phyloP scores from a whole-genome alignment of 2,329 filamentous ascomycete genomes.

The Trichoderma atroviride region DNA sequence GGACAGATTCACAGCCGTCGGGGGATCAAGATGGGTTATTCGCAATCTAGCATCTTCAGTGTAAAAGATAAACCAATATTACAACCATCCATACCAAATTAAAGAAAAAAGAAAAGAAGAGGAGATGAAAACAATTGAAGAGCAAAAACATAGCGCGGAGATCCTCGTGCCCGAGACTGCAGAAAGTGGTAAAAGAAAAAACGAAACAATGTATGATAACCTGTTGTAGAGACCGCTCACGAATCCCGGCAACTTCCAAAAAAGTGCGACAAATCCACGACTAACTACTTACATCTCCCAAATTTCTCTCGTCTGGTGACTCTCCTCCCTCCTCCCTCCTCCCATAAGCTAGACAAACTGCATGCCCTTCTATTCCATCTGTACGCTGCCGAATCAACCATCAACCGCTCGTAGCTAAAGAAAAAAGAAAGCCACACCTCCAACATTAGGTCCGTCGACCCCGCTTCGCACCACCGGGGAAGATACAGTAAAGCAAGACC shows the following conservation, averaged over 20 bases:
- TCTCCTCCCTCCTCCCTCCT: background rate
- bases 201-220: constrained; percentile 50
- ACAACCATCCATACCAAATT: constrained; percentile 22
- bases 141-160: constrained; percentile 36
- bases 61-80: constrained; percentile 22
- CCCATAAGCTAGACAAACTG: constrained; percentile 28
- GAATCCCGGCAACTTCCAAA: constrained; percentile 37
- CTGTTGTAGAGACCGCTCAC: constrained; percentile 44
- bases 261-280: constrained; percentile 30
- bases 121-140: background rate
- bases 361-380: constrained; percentile 28
- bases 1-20: background rate
- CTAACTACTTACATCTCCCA: constrained; percentile 24
- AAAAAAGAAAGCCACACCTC: constrained; percentile 32
- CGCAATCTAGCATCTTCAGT: constrained; percentile 22
- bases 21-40: background rate
- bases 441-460: constrained; percentile 39
- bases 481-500: constrained; percentile 43
- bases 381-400: constrained; percentile 37
- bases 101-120: background rate
- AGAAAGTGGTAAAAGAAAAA: constrained; percentile 24
- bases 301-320: background rate
- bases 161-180: constrained; percentile 30
- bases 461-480: constrained; percentile 34
- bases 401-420: constrained; percentile 34